Evolutionary conservation across 2,329 filamentous ascomycete species (phyloP), one percentile per base, ranked within the genome.

Genomic region (Epichloe glyceriae): DNA sequence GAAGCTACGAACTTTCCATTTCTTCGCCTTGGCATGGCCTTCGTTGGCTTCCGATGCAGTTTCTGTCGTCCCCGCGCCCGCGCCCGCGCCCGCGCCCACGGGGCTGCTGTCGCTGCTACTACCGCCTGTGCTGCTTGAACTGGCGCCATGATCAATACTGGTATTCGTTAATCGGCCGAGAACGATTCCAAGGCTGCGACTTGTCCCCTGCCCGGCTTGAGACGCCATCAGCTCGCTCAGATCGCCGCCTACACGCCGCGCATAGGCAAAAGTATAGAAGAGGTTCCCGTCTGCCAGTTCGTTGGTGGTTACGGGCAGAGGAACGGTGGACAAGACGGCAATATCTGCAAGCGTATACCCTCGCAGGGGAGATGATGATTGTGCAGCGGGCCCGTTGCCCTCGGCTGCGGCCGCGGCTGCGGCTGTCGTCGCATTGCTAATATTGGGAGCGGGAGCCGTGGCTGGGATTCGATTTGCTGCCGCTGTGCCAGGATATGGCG

Each of bases 241-340:
- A 38, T 67, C 63, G 37, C 58, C 61, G 46, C 62, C 59, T 2
- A 58, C 57, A 14, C 61, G 59, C 2, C 58, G 58, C 1, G 63
- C 60, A 38, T 61, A 61, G 22, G 56, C 56, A 20, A 61, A 60
- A 1, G 62, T 58, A 52, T 68, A 68, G 34, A 61, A 65, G 33
- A 63, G 57, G 10, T 57, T 58, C 19, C 65, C 64, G 42, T 66
- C 62, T 4, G 59, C 56, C 8, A 68, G 53, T 52, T 68, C 65
- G 46, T 43, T 53, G 1, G 62, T 55, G 19, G 58, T 52, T 2
- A 68, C 55, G 8, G 65, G 65, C 0, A 68, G 54, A 0, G 63
- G 54, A 8, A 68, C 57, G n/a, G 62, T 54, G 42, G 65, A 64
- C 1, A 67, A 52, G 19, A 64, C 51, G 22, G 61, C 60, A 7